Evolutionary conservation across 1,284 basidiomycete species (phyloP), one percentile per base, ranked within the genome.

Genomic region (Papiliotrema laurentii): DNA sequence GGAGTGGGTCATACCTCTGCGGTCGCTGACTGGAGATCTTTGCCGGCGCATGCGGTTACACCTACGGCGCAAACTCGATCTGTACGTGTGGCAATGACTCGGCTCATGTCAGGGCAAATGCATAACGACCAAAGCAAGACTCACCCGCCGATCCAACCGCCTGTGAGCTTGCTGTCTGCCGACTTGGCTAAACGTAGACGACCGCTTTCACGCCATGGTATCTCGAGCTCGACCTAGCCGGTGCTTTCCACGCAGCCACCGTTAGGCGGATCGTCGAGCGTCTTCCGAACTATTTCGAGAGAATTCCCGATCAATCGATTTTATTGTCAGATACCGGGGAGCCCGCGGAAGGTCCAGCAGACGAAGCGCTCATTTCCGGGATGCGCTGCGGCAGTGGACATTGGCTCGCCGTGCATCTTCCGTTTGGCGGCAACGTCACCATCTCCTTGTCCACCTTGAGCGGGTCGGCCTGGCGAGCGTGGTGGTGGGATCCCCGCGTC

Each of bases 51-150:
- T 54, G 51, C 21, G 59, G 59, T 2, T 28, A 48, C 26, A 49
- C 48, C 7, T 61, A 61, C 35, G 59, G 59, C 3, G 25, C 26
- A 31, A 54, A 59, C 45, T 53, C 55, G 5, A 50, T 59, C 45
- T 61, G 59, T 37, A n/a, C n/a, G 22, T 6, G 39, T 26, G 9
- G 18, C 39, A 22, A 5, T 22, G 39, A 14, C 9, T 25, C 19
- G 25, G n/a, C n/a, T n/a, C n/a, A n/a, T n/a, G n/a, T 10, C 14
- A 41, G 39, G 39, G 50, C 57, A 59, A 38, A 49, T 59, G 45
- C 49, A 59, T 42, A 51, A 58, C 30, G 37, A 31, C 5, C 35
- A 49, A 21, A 49, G 46, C 14, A 53, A 51, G 28, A 53, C 51
- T 1, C 51, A 56, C 40, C 50, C 54, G 0, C 56, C 54, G n/a